Conservation (phyloP, 2,329 filamentous ascomycete genomes). For the Teratosphaeriaceae sp. region DNA sequence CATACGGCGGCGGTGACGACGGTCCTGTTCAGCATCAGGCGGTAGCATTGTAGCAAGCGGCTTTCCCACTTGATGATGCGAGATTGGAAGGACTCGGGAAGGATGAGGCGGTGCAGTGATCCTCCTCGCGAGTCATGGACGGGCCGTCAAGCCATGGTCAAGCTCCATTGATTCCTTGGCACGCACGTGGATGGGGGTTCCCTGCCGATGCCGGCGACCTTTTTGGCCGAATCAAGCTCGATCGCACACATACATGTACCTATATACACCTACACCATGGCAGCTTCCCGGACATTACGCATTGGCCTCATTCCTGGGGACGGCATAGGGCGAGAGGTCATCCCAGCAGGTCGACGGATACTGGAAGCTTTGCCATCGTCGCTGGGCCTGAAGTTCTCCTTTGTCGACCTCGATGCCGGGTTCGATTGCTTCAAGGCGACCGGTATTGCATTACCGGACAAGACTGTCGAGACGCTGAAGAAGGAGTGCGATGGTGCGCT, state of each 20-base stretch:
- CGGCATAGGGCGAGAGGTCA: conserved; percentile 97
- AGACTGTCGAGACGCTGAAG: conserved; percentile 82
- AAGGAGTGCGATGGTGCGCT: conserved; percentile 91
- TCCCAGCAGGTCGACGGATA: conserved; percentile 82
- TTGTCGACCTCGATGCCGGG: conserved; percentile 85
- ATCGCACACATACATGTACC: too few relatives aligned
- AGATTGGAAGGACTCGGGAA: background rate
- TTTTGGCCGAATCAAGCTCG: background rate
- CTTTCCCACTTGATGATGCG: too few relatives aligned
- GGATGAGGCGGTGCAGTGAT: background rate
- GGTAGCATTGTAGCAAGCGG: too few relatives aligned
- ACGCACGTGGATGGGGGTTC: background rate
- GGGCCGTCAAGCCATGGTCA: background rate
- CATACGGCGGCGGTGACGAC: too few relatives aligned
- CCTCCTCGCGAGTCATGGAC: background rate
- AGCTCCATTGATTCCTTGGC: background rate
- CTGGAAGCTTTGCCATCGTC: conserved; percentile 90
- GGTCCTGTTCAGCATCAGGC: too few relatives aligned
- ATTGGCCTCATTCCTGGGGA: conserved; percentile 97
- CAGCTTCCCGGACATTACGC: conserved; percentile 54
- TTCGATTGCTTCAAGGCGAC: conserved; percentile 91
- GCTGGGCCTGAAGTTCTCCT: conserved; percentile 88
- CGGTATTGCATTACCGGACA: conserved; percentile 79
- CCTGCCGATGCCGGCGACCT: too few relatives aligned
- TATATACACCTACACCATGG: too few relatives aligned